Percentiles rank a stretch among this genome's conserved stretches.
Evolutionary conservation across 2,329 filamentous ascomycete genomes (phyloP).

Genomic region (Sporothrix curviconia): DNA sequence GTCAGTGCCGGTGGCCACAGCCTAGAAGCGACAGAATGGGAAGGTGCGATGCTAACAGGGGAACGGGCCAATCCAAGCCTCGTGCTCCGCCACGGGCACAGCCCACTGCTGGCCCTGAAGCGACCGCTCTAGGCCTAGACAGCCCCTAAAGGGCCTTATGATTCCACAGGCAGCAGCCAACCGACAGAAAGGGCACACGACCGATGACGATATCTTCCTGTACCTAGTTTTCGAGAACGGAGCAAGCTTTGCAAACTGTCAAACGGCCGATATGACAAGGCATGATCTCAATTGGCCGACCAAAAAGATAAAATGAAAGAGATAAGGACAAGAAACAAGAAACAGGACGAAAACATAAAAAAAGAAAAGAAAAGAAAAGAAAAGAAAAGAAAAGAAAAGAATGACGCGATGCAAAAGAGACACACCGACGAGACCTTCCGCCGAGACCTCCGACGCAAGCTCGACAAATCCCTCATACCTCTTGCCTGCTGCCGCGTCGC

Average conservation of each 20-base stretch:
- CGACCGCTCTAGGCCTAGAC: background rate
- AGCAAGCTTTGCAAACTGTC: too few relatives aligned
- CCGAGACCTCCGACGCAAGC: too few relatives aligned
- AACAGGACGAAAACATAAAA: background rate
- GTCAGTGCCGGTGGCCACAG: background rate
- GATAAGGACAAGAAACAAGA: background rate
- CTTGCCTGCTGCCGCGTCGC: background rate
- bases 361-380: background rate
- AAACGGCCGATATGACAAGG: too few relatives aligned
- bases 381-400: too few relatives aligned
- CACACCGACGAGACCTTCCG: too few relatives aligned
- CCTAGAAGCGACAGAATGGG: background rate
- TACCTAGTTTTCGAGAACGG: too few relatives aligned
- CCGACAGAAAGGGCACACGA: background rate
- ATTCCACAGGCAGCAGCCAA: background rate
- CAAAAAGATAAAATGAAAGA: too few relatives aligned
- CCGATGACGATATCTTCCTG: too few relatives aligned
- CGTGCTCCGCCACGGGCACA: slow-evolving; percentile 1
- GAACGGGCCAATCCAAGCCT: background rate
- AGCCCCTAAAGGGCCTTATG: background rate
- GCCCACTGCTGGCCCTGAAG: background rate
- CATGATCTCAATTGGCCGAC: too few relatives aligned
- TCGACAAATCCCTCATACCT: background rate
- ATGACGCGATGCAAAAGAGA: too few relatives aligned
- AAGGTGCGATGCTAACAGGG: background rate